Base-by-base conservation (phyloP, 2,329 filamentous ascomycete species). In the Chrysosporium keratinophilum region DNA sequence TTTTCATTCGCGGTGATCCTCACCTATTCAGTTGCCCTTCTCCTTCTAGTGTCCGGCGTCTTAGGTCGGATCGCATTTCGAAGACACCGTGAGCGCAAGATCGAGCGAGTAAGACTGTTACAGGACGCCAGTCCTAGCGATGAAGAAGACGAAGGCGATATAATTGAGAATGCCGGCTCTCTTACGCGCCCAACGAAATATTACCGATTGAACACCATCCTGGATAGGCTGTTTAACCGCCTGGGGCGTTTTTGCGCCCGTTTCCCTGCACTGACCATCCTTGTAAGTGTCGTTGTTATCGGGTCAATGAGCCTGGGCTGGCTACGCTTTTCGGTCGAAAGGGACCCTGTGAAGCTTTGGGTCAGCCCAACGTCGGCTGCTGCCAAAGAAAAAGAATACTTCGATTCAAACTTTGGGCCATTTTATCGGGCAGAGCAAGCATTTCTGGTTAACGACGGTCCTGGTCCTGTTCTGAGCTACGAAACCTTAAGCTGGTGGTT, bases 401-500 rank as follows among this genome's bases (percentile, higher is more conserved):
- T 97, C 60, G 94, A 98, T 66, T 69, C 80, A 35, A 89, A 88
- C 62, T 98, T 98, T 66, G 94, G 93, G 0, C 89, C 91, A 0
- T 98, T 98, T 65, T 98, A 93, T 71, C 86, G 93, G 40, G 86
- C 90, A 0, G 87, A 98, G 68, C 93, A 98, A 70, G 81, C 84
- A 0, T 98, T 98, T 68, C 70, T 98, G 12, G 88, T 97, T 57
- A 98, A 97, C 59, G 90, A 96, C 61, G 80, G 80, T 0, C 77
- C 82, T 2, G 83, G 85, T 0, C 87, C 88, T 0, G 88, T 97
- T 1, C 72, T 98, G 54, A 89, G 81, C 67, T 93, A 94, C 60
- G 88, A 96, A 7, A 96, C 87, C 0, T 75, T 98, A 9, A 74
- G 78, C 23, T 98, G 93, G 93, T 97, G 91, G 93, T 87, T 93